Percentiles rank a stretch among this genome's conserved stretches.
These are phyloP conservation scores for Wickerhamiella cacticola DNA, from an alignment of 805 yeast species.

Conservation along the genomic window DNA sequence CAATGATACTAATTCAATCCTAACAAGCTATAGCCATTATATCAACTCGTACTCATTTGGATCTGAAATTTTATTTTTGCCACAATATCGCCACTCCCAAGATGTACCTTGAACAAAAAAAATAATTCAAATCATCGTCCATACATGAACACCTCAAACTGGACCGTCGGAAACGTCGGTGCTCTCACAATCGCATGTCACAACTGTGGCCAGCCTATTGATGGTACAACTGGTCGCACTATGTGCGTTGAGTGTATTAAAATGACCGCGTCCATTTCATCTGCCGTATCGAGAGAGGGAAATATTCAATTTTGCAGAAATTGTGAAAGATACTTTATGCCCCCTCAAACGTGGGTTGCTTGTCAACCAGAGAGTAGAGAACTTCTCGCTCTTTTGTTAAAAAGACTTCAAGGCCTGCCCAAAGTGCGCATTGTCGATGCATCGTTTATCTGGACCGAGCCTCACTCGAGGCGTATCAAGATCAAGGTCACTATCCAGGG, in stretches of 20 bases:
- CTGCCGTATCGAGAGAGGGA: constrained; percentile 87
- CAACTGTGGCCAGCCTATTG: constrained; percentile 97
- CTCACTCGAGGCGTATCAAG: constrained; percentile 90
- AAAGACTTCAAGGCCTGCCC: constrained; percentile 75
- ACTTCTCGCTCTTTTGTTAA: constrained; percentile 75
- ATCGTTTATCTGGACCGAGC: constrained; percentile 95
- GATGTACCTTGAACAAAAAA: neutral
- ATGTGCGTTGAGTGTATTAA: constrained; percentile 98
- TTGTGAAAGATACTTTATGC: constrained; percentile 91
- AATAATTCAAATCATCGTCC: neutral
- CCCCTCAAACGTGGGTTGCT: constrained; percentile 86
- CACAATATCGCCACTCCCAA: neutral
- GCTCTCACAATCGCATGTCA: constrained; percentile 73
- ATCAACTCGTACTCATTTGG: too few relatives aligned
- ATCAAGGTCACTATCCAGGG: constrained; percentile 91
- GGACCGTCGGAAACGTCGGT: constrained; percentile 11
- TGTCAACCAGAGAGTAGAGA: constrained; percentile 91
- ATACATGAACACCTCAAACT: constrained; percentile 10
- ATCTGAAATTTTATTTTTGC: too few relatives aligned
- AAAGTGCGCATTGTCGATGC: constrained; percentile 87
- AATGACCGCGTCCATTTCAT: constrained; percentile 84
- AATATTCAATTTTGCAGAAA: constrained; percentile 81
- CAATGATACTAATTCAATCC: too few relatives aligned
- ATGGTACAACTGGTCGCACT: constrained; percentile 79
- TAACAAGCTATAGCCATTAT: too few relatives aligned